Evolutionary conservation across 2,329 filamentous ascomycete species (phyloP), one percentile per base, ranked within the genome.

Genomic region (Penicillium sp.): DNA sequence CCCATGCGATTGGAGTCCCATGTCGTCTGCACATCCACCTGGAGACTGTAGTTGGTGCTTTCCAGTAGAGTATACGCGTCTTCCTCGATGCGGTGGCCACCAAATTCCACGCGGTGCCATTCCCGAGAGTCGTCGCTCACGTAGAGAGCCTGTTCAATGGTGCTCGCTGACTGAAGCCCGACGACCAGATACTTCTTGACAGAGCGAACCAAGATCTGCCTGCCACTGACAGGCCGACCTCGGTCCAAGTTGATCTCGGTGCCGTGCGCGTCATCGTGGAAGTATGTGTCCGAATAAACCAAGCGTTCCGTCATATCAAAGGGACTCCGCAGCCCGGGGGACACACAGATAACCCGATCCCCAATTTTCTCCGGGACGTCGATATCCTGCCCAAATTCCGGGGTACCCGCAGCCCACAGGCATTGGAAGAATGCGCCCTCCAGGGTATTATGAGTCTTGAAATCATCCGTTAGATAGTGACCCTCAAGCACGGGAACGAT

Each of bases 21-120:
- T 9, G 77, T 77, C 1, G 85, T 88, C 78, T 91, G 84, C 53
- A 97, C 90, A 68, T 97, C 90, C 45, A 98, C 83, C 70, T 97
- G 91, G 58, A 98, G 89, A 73, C 91, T 96, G 74, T 98, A 96
- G 64, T 95, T 91, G 34, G 93, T 97, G 61, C 90, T 93, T 70
- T 97, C 91, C 32, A 98, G 77, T 39, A 98, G 80, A 0, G 93
- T 98, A 68, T 96, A 98, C 2, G 87, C 88, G 59, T 82, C 78
- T 64, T 91, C 81, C 65, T 95, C 86, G 51, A 89, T 79, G 60
- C 90, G 87, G 67, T 95, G 89, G 51, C 87, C 84, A 36, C 82
- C 85, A 68, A 98, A 97, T 63, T 95, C 81, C 49, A 91, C 91
- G 43, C 89, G 84, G 66, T 97, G 89, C 93, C 93, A 98, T 45